Conservation (phyloP, 371 early-diverging fungal genomes). For the Smittium culicis region DNA sequence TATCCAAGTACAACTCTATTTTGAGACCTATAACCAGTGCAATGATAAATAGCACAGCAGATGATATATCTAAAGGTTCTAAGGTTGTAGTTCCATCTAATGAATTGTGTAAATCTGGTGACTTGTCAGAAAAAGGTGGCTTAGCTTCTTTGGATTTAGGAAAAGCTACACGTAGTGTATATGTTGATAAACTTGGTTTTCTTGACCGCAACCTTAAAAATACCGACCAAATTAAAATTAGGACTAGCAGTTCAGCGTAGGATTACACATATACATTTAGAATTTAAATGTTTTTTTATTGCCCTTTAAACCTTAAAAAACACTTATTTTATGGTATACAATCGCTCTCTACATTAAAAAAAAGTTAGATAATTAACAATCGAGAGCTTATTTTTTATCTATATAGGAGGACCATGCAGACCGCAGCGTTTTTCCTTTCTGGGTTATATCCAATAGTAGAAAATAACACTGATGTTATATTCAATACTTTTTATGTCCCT, state of each 20-base stretch:
- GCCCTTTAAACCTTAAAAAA: too few relatives aligned
- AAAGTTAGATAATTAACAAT: not conserved
- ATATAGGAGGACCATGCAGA: not conserved
- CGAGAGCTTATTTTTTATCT: not conserved
- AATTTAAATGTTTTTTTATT: too few relatives aligned
- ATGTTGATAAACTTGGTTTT: constrained; percentile 36
- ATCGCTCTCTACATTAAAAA: too few relatives aligned
- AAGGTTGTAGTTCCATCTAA: constrained; percentile 12
- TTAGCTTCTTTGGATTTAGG: constrained; percentile 36
- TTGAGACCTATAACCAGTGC: constrained; percentile 15
- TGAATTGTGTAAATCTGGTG: constrained; percentile 32
- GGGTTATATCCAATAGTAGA: not conserved
- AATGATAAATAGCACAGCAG: constrained; percentile 11
- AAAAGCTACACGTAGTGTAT: constrained; percentile 33
- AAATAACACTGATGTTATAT: not conserved
- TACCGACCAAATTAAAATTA: not conserved
- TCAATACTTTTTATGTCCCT: not conserved
- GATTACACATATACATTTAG: too few relatives aligned
- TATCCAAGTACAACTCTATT: constrained; percentile 12
- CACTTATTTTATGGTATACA: too few relatives aligned
- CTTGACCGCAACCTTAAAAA: constrained; percentile 16
- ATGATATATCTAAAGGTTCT: not conserved
- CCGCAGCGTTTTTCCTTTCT: not conserved
- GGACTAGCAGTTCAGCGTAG: not conserved
- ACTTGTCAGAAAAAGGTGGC: constrained; percentile 38